Base-by-base conservation (phyloP, 202 grass and related monocot genomes). In the Cymbopogon flexuosus region DNA sequence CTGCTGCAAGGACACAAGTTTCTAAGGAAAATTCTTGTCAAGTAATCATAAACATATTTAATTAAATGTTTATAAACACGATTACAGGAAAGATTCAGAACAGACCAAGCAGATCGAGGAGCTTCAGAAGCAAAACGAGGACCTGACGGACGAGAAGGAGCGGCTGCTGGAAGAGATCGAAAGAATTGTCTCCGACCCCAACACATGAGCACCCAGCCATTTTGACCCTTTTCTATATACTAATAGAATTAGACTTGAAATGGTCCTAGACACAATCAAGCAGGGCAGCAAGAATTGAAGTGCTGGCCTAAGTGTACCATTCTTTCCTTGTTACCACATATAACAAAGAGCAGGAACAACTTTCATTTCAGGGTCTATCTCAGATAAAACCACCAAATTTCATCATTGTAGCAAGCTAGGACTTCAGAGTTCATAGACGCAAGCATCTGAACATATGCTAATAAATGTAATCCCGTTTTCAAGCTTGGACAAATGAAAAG, bases 51-150 rank as follows among this genome's bases (percentile, higher is more conserved):
- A 45, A 45, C 15, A 3, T 15, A 39, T 6, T 79, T 40, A 35
- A 62, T 11, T n/a, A 35, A 79, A 24, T 16, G 31, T 52, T 52
- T 12, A 12, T 16, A 8, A 42, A 83, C 63, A 5, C 33, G 0
- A 63, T 72, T 70, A 42, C 83, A 94, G 88, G 78, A 94, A 94
- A 73, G 91, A 93, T 82, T 93, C 91, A 67, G 91, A 93, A 29
- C 88, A 93, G 70, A 93, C 88, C 24, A 93, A 93, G 77, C 88
- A 91, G 68, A 91, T 91, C 0, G 84, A 94, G 34, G 91, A 93
- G 73, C 91, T 93, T 87, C 88, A 91, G 79, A 91, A 91, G 86
- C 86, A 91, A 84, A 93, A 91, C 2, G 88, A 87, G 35, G 86
- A 94, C 12, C 62, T 94, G 21, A 68, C 18, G 0, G 91, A 91